A percentile compares a stretch with the other conserved stretches of the same genome.
These are phyloP conservation scores for Collybia sp. DNA, from an alignment of 768 basidiomycete genomes.

Conservation along the genomic window DNA sequence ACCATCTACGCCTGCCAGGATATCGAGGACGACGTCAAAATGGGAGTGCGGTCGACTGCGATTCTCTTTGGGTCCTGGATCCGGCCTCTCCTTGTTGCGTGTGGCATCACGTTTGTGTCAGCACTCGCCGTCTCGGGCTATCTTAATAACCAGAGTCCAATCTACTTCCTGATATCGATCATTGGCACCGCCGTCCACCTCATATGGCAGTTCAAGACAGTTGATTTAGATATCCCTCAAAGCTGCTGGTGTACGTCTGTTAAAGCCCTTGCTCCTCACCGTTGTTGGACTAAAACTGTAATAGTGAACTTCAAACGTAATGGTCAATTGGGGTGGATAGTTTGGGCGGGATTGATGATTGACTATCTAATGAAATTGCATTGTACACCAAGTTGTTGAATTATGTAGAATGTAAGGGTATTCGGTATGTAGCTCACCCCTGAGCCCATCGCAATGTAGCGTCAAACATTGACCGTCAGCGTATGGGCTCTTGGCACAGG, in stretches of 20 bases:
- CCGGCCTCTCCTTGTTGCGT: constrained; percentile 47
- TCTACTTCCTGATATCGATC: constrained; percentile 40
- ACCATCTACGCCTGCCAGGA: constrained; percentile 73
- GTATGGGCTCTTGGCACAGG: constrained; percentile 50
- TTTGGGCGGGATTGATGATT: constrained; percentile 38
- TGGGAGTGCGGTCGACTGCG: constrained; percentile 75
- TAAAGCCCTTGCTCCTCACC: not conserved
- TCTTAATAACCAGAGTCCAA: constrained; percentile 45
- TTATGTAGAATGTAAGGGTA: too few relatives aligned
- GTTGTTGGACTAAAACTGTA: not conserved
- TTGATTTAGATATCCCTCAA: constrained; percentile 34
- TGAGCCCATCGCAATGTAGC: too few relatives aligned
- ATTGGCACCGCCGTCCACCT: constrained; percentile 40
- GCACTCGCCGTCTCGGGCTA: constrained; percentile 50
- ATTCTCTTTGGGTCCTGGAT: constrained; percentile 64
- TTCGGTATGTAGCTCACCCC: too few relatives aligned
- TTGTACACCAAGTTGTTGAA: too few relatives aligned
- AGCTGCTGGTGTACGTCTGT: constrained; percentile 42
- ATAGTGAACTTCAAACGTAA: constrained; percentile 44
- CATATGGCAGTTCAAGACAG: constrained; percentile 41
- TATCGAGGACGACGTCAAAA: constrained; percentile 65
- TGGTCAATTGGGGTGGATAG: constrained; percentile 39
- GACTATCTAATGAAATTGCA: constrained; percentile 26
- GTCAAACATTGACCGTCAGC: too few relatives aligned
- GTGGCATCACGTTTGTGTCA: constrained; percentile 47